These are phyloP conservation scores for Lasiodiplodia sp. DNA, from an alignment of 2,329 filamentous ascomycete species.

Conservation along the genomic window DNA sequence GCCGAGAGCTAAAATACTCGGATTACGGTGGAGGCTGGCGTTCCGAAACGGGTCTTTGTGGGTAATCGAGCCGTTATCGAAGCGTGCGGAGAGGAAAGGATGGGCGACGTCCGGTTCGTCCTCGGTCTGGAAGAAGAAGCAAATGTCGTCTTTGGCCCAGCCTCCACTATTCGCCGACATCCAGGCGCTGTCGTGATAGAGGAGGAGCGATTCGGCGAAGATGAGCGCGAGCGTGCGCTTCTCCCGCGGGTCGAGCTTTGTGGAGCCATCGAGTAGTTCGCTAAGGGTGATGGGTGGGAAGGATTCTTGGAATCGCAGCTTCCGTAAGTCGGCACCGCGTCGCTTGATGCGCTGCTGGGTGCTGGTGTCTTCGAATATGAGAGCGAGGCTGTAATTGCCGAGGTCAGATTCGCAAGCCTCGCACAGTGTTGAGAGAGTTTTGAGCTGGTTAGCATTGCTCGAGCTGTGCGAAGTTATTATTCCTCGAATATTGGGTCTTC, in stretches of 20 bases:
- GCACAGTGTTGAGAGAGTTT: not conserved
- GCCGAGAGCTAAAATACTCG: not conserved
- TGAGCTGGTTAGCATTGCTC: not conserved
- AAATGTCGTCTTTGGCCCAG: slow-evolving; percentile 1
- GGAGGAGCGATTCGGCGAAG: not conserved
- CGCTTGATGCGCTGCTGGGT: not conserved
- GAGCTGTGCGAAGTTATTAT: not conserved
- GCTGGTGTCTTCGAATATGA: not conserved
- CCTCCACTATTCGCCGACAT: not conserved
- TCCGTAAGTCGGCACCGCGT: not conserved
- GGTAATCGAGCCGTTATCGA: not conserved
- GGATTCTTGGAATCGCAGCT: not conserved
- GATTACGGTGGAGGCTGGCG: not conserved
- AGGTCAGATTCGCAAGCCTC: not conserved
- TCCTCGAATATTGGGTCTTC: too few relatives aligned
- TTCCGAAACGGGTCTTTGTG: not conserved
- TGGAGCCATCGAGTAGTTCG: not conserved
- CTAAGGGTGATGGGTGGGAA: not conserved
- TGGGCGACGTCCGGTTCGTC: not conserved
- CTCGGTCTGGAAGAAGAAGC: not conserved
- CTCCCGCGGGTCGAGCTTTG: not conserved
- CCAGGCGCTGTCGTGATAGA: not conserved
- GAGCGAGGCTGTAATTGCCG: not conserved
- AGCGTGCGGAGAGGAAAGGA: slow-evolving; percentile 1
- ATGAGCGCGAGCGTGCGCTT: not conserved